A percentile compares a stretch with the other conserved stretches of the same genome.
These are phyloP conservation scores for Metschnikowia aberdeeniae DNA, from an alignment of 805 yeast species.

Conservation along the genomic window DNA sequence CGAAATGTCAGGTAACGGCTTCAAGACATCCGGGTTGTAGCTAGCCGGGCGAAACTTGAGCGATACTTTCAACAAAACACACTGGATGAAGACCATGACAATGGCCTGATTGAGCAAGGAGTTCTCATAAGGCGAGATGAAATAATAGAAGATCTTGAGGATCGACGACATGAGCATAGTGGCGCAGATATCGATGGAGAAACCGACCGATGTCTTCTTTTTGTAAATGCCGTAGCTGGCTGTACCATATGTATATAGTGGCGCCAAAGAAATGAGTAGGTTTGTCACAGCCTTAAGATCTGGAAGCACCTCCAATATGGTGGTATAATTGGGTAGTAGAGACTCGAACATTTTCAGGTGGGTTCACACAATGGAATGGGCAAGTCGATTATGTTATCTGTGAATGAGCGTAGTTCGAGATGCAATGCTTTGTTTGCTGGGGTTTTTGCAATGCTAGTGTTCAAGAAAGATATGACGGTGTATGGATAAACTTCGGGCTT, in stretches of 20 bases:
- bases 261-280: constrained; percentile 71
- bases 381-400: not conserved
- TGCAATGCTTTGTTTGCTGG: too few species aligned
- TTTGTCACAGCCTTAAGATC: constrained; percentile 54
- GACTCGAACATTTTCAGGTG: constrained; percentile 10
- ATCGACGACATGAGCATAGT: constrained; percentile 81
- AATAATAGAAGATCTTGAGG: constrained; percentile 69
- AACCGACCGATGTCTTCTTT: constrained; percentile 67
- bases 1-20: constrained; percentile 26
- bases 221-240: constrained; percentile 67
- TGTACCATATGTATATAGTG: constrained; percentile 81
- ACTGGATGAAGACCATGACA: constrained; percentile 81
- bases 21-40: constrained; percentile 31
- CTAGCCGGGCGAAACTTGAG: constrained; percentile 49
- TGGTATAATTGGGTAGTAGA: constrained; percentile 19
- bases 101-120: constrained; percentile 73
- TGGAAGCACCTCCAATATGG: constrained; percentile 25
- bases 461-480: too few species aligned
- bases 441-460: too few species aligned
- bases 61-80: constrained; percentile 58
- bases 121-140: constrained; percentile 77
- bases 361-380: not conserved
- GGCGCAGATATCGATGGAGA: constrained; percentile 88
- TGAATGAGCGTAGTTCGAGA: not conserved
- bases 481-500: too few species aligned